These are phyloP conservation scores for Colletotrichum falcatum DNA, from an alignment of 2,329 filamentous ascomycete genomes.

Conservation along the genomic window DNA sequence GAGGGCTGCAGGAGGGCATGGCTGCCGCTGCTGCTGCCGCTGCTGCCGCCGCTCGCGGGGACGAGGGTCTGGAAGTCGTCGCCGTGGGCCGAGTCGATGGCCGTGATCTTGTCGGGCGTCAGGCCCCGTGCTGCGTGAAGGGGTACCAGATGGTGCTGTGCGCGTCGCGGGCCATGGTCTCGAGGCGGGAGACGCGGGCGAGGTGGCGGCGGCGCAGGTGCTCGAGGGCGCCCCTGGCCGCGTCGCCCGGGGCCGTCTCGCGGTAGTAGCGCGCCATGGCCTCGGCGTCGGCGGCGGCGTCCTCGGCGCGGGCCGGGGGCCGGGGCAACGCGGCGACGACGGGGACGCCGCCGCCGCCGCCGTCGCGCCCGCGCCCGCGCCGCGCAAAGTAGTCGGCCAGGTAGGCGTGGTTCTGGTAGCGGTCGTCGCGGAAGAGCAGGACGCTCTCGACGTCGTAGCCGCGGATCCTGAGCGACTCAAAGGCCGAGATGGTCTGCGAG, in stretches of 20 bases:
- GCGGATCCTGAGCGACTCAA: constrained; percentile 80
- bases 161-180: constrained; percentile 71
- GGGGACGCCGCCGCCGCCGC: constrained; percentile 66
- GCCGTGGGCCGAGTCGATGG: constrained; percentile 84
- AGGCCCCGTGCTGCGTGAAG: constrained; percentile 82
- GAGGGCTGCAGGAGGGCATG: constrained; percentile 67
- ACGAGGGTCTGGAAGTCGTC: constrained; percentile 78
- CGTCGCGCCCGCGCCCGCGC: too few relatives aligned
- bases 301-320: constrained; percentile 65
- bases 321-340: constrained; percentile 68
- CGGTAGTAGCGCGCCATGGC: constrained; percentile 75
- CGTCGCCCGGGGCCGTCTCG: constrained; percentile 52
- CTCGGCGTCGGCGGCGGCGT: constrained; percentile 61
- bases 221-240: constrained; percentile 60
- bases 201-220: constrained; percentile 66
- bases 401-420: constrained; percentile 77
- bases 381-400: constrained; percentile 74
- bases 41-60: constrained; percentile 1
- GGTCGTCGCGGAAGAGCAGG: constrained; percentile 74
- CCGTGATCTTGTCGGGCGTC: constrained; percentile 71
- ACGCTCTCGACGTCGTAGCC: constrained; percentile 82
- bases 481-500: constrained; percentile 82
- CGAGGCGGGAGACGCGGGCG: constrained; percentile 67
- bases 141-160: constrained; percentile 83
- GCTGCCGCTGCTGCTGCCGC: neutral